Base-by-base conservation (phyloP, 2,329 filamentous ascomycete species). In the Scortechinia acanthostroma region DNA sequence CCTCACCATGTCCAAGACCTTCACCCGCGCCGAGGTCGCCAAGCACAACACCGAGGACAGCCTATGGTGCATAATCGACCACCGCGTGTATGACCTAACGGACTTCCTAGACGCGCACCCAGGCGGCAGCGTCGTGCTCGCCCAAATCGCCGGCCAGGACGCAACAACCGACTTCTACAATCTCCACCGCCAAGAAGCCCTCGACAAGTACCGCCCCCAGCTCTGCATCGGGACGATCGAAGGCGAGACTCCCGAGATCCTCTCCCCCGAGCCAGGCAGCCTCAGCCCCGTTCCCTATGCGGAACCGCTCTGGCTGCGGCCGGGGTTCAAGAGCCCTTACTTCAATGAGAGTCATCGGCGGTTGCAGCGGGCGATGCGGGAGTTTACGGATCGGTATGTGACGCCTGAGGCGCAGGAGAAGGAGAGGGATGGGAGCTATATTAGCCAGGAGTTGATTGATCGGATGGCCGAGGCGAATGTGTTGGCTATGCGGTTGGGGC, bases 111-210 rank as follows among this genome's bases (percentile, higher is more conserved):
- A 93, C 58, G 88, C 86, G 19, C 89, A 95, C 57, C 89, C 89
- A 1, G 88, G 88, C 53, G 89, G 88, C 55, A 80, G 83, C 55
- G 81, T 86, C 37, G 88, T 94, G 20, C 77, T 94, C 28, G 74
- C 77, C 45, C 88, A 95, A 64, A 78, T 91, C 42, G 89, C 86
- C 22, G 89, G 89, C 50, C 76, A 80, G 52, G 89, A 95, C 58
- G 88, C 88, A 43, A 95, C 89, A 2, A 69, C 75, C 25, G 85
- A 84, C 46, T 95, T 94, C 65, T 95, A 94, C 77, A 94, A 94
- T 70, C 80, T 95, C 45, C 90, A 95, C 68, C 75, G 89, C 21
- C 88, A 95, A 54, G 89, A 95, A 64, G 87, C 94, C n/a, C 75
- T 95, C 10, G 70, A 81, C 49, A 90, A 90, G 62, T 94, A 94